A percentile compares a stretch with the other conserved stretches of the same genome.
Evolutionary conservation across 306 rosid species (phyloP).

Genomic region (Cucurbita pepo): DNA sequence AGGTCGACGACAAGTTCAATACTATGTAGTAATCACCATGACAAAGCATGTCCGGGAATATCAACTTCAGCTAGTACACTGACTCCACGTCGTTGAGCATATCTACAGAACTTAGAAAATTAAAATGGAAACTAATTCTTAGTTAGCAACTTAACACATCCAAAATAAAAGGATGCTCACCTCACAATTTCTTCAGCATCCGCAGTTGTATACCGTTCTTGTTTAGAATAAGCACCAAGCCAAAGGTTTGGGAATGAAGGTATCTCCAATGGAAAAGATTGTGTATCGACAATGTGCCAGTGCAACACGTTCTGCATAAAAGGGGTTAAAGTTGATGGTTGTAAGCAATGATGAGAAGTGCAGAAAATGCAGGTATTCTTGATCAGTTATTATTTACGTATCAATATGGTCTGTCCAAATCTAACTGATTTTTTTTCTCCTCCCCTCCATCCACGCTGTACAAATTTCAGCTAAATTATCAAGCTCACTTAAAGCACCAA

Average conservation of each 20-base stretch:
- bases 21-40: slow-evolving; percentile 14
- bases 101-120: slow-evolving; percentile 6
- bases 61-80: slow-evolving; percentile 29
- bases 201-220: slow-evolving; percentile 20
- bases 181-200: slow-evolving; percentile 29
- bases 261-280: slow-evolving; percentile 31
- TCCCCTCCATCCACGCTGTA: background rate
- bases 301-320: slow-evolving; percentile 28
- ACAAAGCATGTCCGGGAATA: slow-evolving; percentile 30
- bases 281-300: slow-evolving; percentile 35
- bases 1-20: background rate
- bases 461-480: background rate
- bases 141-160: background rate
- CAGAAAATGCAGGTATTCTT: background rate
- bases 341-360: background rate
- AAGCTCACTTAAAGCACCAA: background rate
- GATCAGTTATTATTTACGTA: background rate
- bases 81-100: slow-evolving; percentile 23
- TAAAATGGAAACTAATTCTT: background rate
- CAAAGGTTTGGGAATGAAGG: slow-evolving; percentile 32
- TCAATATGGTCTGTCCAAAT: background rate
- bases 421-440: background rate
- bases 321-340: background rate
- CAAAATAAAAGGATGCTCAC: slow-evolving; percentile 3
- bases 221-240: slow-evolving; percentile 25